Conservation (phyloP, 768 basidiomycete species). For the Tricholoma sp. region DNA sequence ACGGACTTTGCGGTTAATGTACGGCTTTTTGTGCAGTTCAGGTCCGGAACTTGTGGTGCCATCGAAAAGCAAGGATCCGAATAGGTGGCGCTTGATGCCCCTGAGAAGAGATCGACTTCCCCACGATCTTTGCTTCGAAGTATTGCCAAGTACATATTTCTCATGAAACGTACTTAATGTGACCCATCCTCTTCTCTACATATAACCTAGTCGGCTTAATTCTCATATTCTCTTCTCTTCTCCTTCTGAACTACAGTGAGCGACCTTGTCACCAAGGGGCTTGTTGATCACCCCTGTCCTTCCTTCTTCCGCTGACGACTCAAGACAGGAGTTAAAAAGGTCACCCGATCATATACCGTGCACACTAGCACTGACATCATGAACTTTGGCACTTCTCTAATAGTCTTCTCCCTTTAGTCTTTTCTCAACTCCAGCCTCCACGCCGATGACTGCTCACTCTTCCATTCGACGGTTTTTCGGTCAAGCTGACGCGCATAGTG, state of each 20-base stretch:
- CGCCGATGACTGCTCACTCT: conserved; percentile 6
- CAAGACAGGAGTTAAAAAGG: neutral
- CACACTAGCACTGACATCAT: neutral
- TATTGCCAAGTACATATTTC: neutral
- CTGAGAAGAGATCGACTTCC: neutral
- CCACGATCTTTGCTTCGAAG: neutral
- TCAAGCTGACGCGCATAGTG: conserved; percentile 18
- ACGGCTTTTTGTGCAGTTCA: neutral
- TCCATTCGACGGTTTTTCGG: conserved; percentile 14
- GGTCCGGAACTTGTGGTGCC: neutral
- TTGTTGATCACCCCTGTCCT: neutral
- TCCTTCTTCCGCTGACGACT: neutral
- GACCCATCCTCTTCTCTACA: neutral
- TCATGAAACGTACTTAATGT: neutral
- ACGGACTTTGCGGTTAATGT: too few species aligned
- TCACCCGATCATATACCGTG: neutral
- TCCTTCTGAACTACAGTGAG: neutral
- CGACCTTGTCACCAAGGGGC: neutral
- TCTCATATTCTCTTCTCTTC: neutral
- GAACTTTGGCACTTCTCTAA: neutral
- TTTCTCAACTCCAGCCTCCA: neutral
- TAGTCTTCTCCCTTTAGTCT: neutral
- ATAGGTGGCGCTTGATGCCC: neutral
- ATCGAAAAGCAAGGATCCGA: neutral
- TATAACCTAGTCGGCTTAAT: neutral